These are phyloP conservation scores for Exophiala sideris DNA, from an alignment of 2,329 filamentous ascomycete species.

Conservation along the genomic window DNA sequence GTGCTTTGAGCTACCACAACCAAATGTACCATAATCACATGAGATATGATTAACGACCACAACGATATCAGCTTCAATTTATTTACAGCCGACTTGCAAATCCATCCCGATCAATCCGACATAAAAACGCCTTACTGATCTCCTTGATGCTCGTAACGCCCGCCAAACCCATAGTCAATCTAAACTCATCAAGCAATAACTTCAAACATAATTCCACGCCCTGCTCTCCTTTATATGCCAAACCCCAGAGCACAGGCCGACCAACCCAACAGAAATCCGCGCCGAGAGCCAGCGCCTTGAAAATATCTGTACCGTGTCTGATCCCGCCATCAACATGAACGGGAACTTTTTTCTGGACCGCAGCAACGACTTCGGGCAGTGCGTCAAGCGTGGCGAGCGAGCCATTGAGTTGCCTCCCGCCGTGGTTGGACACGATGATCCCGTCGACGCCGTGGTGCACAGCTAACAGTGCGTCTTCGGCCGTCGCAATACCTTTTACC, in stretches of 20 bases:
- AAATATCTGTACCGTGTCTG: constrained; percentile 54
- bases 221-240: constrained; percentile 34
- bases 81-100: constrained; percentile 29
- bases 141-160: constrained; percentile 26
- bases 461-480: constrained; percentile 37
- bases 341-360: constrained; percentile 29
- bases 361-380: constrained; percentile 29
- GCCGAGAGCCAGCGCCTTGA: constrained; percentile 55
- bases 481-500: constrained; percentile 30
- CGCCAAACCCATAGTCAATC: constrained; percentile 30
- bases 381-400: constrained; percentile 38
- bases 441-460: constrained; percentile 36
- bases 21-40: background rate
- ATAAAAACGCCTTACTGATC: constrained; percentile 36
- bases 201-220: constrained; percentile 29
- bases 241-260: constrained; percentile 49
- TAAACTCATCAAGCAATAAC: constrained; percentile 30
- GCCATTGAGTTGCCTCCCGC: constrained; percentile 40
- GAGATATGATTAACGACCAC: too few relatives aligned
- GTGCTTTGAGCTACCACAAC: too few relatives aligned
- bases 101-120: constrained; percentile 36
- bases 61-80: too few relatives aligned
- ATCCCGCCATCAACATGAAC: constrained; percentile 56
- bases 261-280: constrained; percentile 52
- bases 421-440: constrained; percentile 40